Evolutionary conservation across 306 rosid species (phyloP), one percentile per base, ranked within the genome.

Genomic region (Potentilla sterilis): DNA sequence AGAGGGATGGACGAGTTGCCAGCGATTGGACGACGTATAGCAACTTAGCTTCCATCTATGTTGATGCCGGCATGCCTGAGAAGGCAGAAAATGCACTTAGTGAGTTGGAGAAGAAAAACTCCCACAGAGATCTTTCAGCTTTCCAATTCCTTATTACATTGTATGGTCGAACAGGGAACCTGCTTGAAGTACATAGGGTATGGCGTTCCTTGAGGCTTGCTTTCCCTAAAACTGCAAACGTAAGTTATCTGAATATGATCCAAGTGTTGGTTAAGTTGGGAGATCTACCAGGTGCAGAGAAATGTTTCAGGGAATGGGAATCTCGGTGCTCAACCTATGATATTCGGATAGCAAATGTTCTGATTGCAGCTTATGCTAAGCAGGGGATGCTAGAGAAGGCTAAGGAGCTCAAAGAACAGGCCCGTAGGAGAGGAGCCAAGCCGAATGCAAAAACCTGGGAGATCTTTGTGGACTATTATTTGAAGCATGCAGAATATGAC

Each of bases 121-220:
- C 85, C 62, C 6, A 66, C 79, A 78, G 66, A 78, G 85, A 92
- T 76, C 89, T 86, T 67, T 77, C 85, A 51, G 97, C 97, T 57
- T 95, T 80, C 81, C 96, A 92, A 72, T 95, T 90, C 84, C 86
- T 95, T 57, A 85, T 95, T 71, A 92, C 97, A 3, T 83, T 95
- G 77, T 92, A 90, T 68, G 97, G 97, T 69, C 77, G 83, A 81
- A 89, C 85, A 0, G 92, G 91, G 70, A 89, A 89, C 48, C 71
- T 92, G 57, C 59, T 59, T 35, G 97, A 92, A 83, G 93, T 92
- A 77, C 85, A 92, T 72, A 85, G 92, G 75, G 83, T 90, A 43
- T 92, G 99, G 99, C 96, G 97, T 69, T 95, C 97, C 44, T 88
- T 90, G 73, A 89, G 92, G 86, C 75, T 95, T 85, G 95, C 93